These are phyloP conservation scores for Nectriaceae sp. DNA, from an alignment of 2,329 filamentous ascomycete genomes.

Conservation along the genomic window DNA sequence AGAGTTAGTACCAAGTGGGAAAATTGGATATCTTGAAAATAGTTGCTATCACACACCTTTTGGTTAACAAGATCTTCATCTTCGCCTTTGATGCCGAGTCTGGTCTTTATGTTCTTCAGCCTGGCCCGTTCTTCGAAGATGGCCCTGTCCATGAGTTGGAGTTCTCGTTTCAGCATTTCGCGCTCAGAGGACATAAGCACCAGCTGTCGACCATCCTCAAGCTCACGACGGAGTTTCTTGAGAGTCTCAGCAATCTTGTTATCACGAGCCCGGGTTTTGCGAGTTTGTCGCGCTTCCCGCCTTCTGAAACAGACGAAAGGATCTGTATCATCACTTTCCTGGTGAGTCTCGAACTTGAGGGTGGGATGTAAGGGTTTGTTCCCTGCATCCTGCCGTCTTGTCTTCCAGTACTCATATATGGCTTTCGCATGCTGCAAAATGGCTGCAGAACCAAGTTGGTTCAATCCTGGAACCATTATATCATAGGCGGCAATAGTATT, in stretches of 20 bases:
- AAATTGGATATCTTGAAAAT: conserved; percentile 21
- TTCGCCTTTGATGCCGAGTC: conserved; percentile 85
- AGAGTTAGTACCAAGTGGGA: conserved; percentile 37
- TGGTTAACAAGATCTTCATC: conserved; percentile 95
- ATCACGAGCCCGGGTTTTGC: conserved; percentile 92
- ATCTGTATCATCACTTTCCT: conserved; percentile 92
- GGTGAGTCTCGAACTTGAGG: conserved; percentile 92
- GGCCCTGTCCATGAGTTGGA: conserved; percentile 71
- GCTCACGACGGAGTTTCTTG: conserved; percentile 84
- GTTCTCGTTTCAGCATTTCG: conserved; percentile 76
- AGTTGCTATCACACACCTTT: conserved; percentile 65
- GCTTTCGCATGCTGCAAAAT: conserved; percentile 66
- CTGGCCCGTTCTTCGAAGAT: conserved; percentile 82
- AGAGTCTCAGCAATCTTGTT: conserved; percentile 93
- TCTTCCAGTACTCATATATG: conserved; percentile 89
- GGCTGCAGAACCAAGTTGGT: conserved; percentile 50
- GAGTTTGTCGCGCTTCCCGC: conserved; percentile 88
- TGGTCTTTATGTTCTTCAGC: conserved; percentile 86
- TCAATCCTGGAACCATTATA: conserved; percentile 70
- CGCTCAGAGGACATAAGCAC: conserved; percentile 77
- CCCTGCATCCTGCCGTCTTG: conserved; percentile 63
- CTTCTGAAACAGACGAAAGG: conserved; percentile 98
- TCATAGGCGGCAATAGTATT: conserved; percentile 80
- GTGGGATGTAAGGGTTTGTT: conserved; percentile 75
- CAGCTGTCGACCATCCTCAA: conserved; percentile 84